Evolutionary conservation across 208 protist genomes (phyloP).

Genomic region (Trypanosoma boissoni): DNA sequence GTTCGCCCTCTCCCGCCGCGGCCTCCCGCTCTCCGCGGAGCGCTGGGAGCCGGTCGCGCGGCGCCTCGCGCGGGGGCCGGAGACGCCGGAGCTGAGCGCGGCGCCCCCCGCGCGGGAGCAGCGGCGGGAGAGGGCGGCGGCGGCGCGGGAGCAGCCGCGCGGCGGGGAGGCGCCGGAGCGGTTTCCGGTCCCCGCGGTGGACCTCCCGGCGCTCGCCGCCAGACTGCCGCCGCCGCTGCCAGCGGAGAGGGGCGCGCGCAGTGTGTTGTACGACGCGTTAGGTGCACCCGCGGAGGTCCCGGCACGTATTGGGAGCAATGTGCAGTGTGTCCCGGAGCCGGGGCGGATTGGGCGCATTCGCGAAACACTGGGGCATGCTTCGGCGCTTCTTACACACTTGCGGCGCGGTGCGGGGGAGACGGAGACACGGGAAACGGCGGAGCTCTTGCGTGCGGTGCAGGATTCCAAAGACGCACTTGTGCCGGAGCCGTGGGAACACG

Average conservation of each 20-base stretch:
- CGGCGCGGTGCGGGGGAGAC: background rate
- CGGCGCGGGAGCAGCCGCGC: background rate
- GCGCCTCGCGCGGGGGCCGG: slow-evolving; percentile 9
- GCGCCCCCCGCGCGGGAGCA: background rate
- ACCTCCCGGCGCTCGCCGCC: background rate
- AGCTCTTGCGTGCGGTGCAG: slow-evolving; percentile 31
- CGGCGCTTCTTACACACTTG: slow-evolving; percentile 2
- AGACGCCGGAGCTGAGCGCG: background rate
- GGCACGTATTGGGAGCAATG: slow-evolving; percentile 19
- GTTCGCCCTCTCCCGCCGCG: slow-evolving; percentile 50
- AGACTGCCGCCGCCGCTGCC: slow-evolving; percentile 4
- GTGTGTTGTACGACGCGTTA: slow-evolving; percentile 41
- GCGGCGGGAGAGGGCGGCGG: background rate
- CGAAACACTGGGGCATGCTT: background rate
- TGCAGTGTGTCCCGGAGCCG: slow-evolving; percentile 11
- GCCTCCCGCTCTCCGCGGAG: slow-evolving; percentile 61
- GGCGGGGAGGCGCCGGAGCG: background rate
- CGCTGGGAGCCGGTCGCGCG: slow-evolving; percentile 10
- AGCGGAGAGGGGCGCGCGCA: slow-evolving; percentile 21
- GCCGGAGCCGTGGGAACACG: slow-evolving; percentile 54
- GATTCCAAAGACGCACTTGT: slow-evolving; percentile 38
- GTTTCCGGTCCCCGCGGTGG: background rate
- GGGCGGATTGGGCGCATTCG: slow-evolving; percentile 16
- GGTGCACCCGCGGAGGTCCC: slow-evolving; percentile 19
- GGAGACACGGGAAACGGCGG: background rate